A percentile compares a stretch with the other conserved stretches of the same genome.
Evolutionary conservation across 768 basidiomycete genomes (phyloP).

Genomic region (Kwoniella newhampshirensis): DNA sequence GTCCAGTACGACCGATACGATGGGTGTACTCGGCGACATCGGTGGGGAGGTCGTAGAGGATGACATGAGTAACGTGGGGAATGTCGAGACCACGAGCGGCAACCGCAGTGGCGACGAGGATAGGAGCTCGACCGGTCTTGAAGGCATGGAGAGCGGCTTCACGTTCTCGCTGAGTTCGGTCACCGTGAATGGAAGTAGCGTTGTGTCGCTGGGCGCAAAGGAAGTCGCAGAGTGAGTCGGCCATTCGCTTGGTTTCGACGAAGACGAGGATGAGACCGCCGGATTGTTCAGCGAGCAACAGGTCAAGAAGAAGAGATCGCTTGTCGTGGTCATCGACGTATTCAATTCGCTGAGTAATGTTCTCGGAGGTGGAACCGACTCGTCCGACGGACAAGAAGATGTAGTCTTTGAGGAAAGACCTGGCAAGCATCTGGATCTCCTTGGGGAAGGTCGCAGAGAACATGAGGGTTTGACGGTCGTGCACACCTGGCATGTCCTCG

Average conservation of each 20-base stretch:
- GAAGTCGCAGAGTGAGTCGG: slow-evolving; percentile 96
- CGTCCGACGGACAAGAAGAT: slow-evolving; percentile 98
- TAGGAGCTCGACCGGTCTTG: slow-evolving; percentile 89
- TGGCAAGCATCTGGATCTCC: slow-evolving; percentile 71
- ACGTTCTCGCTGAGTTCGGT: slow-evolving; percentile 95
- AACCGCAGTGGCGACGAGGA: slow-evolving; percentile 96
- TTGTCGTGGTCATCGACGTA: slow-evolving; percentile 98
- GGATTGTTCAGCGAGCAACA: slow-evolving; percentile 74
- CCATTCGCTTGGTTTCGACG: slow-evolving; percentile 99
- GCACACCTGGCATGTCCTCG: slow-evolving; percentile 94
- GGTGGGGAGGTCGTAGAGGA: slow-evolving; percentile 96
- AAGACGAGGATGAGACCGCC: slow-evolving; percentile 90
- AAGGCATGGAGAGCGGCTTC: slow-evolving; percentile 94
- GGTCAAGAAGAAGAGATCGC: slow-evolving; percentile 91
- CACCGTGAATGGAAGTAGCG: slow-evolving; percentile 97
- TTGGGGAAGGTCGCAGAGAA: slow-evolving; percentile 99
- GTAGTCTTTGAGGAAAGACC: slow-evolving; percentile 65
- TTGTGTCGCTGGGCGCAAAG: slow-evolving; percentile 75
- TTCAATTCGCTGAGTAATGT: slow-evolving; percentile 98
- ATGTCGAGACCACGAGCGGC: slow-evolving; percentile 99
- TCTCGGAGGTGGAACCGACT: slow-evolving; percentile 97
- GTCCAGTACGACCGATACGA: slow-evolving; percentile 95
- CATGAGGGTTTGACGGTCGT: slow-evolving; percentile 96
- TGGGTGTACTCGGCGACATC: slow-evolving; percentile 99
- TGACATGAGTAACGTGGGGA: slow-evolving; percentile 96